Evolutionary conservation across 805 yeast genomes (phyloP), one percentile per base, ranked within the genome.

Genomic region (Candida xyloterini): DNA sequence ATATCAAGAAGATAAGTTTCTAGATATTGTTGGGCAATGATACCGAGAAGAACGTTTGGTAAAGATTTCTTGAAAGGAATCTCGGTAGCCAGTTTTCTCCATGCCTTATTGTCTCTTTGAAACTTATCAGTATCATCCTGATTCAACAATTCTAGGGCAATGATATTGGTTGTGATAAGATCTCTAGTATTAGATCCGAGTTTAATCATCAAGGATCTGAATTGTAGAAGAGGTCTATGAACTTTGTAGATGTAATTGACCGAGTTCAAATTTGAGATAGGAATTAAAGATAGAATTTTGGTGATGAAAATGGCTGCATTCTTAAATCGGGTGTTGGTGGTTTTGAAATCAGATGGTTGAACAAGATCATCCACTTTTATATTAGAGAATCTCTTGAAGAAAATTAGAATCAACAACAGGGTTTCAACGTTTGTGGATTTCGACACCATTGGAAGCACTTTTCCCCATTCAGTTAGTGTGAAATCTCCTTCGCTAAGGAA

Each of bases 171-270:
- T 48, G 78, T 83, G 21, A 78, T 56, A n/a, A 80, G 60, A 47
- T 78, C 79, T 44, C 76, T 71, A 20, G 79, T 56, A 29, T 70
- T 70, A 15, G 60, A 63, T 22, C 71, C 71, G 33, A 83, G 59
- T 33, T 73, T 73, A 39, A 78, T 71, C 33, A 83, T 57, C 40
- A 78, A 77, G 14, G 88, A 80, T 54, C 89, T 73, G 57, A 82
- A 84, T 30, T 78, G 74, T 34, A 85, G 66, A 25, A 86, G 65
- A 27, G 76, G 73, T 48, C 81, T 75, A 13, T 87, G 84, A 24
- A 87, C 68, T 10, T 88, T 89, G 2, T 90, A 90, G 31, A 74
- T 73, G 62, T 77, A 81, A 35, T 73, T 76, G 27, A 67, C 67
- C 20, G 77, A 77, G 53, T 65, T 68, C 31, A 66, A 50, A 22